Evolutionary conservation across 2,329 filamentous ascomycete species (phyloP), one percentile per base, ranked within the genome.

Genomic region (Didymella glomerata): DNA sequence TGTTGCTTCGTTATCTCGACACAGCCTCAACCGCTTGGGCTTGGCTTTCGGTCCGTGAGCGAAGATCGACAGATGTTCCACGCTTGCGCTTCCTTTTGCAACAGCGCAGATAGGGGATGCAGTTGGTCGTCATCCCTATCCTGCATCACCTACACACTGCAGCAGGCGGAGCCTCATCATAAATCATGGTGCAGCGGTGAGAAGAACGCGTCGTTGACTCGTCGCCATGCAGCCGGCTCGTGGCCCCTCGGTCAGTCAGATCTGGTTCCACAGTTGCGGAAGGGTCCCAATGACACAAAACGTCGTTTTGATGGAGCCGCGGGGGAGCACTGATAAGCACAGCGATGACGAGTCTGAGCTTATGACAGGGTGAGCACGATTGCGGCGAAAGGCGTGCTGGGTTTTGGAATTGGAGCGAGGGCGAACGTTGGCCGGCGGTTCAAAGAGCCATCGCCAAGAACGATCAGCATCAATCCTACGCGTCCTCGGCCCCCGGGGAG

Each of bases 1-100:
- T 40, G 44, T 48, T 56, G 52, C 57, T 60, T 56, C 53, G 48
- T 60, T 60, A 60, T 56, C 57, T 60, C 50, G 45, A 54, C 58
- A 61, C 54, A 61, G 58, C 58, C 58, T 57, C 53, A 61, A 47
- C 30, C 48, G 45, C 46, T 55, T 34, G 30, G 14, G 30, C 53
- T 49, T 49, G 30, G 53, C 53, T 28, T 22, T 24, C 34, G 36
- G 51, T 42, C 25, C 40, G 24, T 41, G 50, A 14, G 30, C 22
- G 22, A 20, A 20, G 57, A 60, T 60, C 57, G 51, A 48, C 57
- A 48, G 4, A 16, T 48, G 52, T 60, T 60, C 57, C 52, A 52
- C 57, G 57, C 57, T 56, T 60, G 42, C 30, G 38, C 22, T 52
- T 52, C 18, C 36, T 56, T 45, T 52, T 56, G 57, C 52, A 57